phyloP scores from a whole-genome alignment of 2,329 filamentous ascomycete genomes.

The Curvularia hawaiiensis region DNA sequence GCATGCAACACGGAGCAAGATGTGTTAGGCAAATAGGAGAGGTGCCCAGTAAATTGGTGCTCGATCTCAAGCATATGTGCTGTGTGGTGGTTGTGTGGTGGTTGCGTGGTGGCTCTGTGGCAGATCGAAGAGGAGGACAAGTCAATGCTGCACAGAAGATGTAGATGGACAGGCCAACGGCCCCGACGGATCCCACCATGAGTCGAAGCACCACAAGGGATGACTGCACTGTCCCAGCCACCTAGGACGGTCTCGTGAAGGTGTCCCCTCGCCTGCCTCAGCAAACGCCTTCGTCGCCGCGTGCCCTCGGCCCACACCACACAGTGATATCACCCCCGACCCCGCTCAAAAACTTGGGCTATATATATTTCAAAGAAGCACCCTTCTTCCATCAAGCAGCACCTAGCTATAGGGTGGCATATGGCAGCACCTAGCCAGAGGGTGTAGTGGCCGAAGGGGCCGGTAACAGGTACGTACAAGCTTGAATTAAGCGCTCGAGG shows the following conservation, averaged over 20 bases:
- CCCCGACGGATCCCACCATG: constrained; percentile 1
- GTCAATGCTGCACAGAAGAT: not conserved
- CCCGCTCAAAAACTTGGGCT: not conserved
- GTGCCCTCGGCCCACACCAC: not conserved
- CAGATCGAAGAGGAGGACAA: not conserved
- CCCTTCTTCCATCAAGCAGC: constrained; percentile 2
- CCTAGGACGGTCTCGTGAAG: not conserved
- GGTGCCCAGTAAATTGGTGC: not conserved
- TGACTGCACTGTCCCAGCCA: not conserved
- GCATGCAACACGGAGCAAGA: constrained; percentile 7
- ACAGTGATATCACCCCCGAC: not conserved
- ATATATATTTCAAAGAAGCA: constrained; percentile 1
- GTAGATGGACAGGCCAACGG: not conserved
- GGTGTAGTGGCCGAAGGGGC: not conserved
- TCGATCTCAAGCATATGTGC: not conserved
- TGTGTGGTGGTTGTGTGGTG: not conserved
- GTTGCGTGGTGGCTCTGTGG: not conserved
- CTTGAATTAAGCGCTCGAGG: not conserved
- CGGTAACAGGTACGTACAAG: not conserved
- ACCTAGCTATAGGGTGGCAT: constrained; percentile 6
- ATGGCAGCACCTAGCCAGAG: not conserved
- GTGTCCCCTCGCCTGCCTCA: constrained; percentile 1
- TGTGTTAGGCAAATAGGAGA: not conserved
- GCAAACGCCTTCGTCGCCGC: constrained; percentile 3
- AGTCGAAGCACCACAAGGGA: not conserved